Base-by-base conservation (phyloP, 179 eudicot genomes). In the Beta corolliflora region DNA sequence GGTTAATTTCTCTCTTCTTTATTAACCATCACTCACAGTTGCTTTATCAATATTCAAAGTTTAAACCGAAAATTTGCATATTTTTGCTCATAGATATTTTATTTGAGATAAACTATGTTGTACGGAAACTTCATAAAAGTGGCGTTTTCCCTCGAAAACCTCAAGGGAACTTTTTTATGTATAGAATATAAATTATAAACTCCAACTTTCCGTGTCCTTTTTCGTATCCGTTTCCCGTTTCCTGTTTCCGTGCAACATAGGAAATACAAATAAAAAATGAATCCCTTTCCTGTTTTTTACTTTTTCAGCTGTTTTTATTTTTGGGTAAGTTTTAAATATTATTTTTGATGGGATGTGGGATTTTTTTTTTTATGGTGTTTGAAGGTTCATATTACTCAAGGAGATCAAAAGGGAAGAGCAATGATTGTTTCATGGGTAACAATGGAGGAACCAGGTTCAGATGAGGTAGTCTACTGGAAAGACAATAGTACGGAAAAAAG, bases 361-460 rank as follows among this genome's bases (percentile, higher is more conserved):
- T 54, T 7, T n/a, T n/a, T n/a, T 53, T 76, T 64, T 46, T 18
- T 59, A 8, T 74, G 78, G 15, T 68, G 29, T 44, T 21, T 72
- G 63, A 78, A 85, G 87, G 84, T 85, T 68, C 87, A 85, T 78
- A 85, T 85, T n/a, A 85, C 87, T 63, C 87, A 85, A 85, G 87
- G 87, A 18, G 87, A 85, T 85, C 77, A 67, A 31, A 82, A 81
- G 9, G 87, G 87, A 59, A 85, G 66, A 69, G 87, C 87, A 68
- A 71, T 85, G 82, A 85, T 85, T 15, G 82, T 85, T 36, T 81
- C 87, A 81, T 85, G 87, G 87, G 79, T 81, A 10, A 85, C 84
- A 59, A 77, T 73, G 81, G 80, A 81, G 10, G 82, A 78, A 63
- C 68, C 77, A 21, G 87, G 87, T 52, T 81, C 87, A 52, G 76